A percentile compares a stretch with the other conserved stretches of the same genome.
phyloP scores from a whole-genome alignment of 805 yeast genomes.

The Teunomyces tritomae region DNA sequence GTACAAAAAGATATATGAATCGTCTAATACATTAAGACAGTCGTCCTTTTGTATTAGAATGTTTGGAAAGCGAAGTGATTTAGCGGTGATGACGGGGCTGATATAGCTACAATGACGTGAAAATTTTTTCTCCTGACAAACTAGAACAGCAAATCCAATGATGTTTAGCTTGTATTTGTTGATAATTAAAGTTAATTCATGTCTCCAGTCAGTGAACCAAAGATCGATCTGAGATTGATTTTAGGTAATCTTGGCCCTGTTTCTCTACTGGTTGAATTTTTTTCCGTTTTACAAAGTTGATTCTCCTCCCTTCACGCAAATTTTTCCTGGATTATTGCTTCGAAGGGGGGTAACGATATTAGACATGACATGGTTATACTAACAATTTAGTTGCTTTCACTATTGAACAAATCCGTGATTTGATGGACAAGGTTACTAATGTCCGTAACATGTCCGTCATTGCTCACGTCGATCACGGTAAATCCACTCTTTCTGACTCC shows the following conservation, averaged over 20 bases:
- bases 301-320: not conserved
- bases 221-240: too few species aligned
- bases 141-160: not conserved
- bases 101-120: not conserved
- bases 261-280: too few species aligned
- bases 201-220: too few species aligned
- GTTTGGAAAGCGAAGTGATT: not conserved
- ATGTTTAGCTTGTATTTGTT: not conserved
- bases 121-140: conserved; percentile 1
- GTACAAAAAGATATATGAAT: conserved; percentile 12
- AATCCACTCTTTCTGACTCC: conserved; percentile 98
- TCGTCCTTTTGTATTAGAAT: not conserved
- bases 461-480: conserved; percentile 99
- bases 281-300: not conserved
- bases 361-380: conserved; percentile 15
- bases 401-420: conserved; percentile 88
- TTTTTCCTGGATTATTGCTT: not conserved
- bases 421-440: conserved; percentile 99
- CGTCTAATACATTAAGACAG: not conserved
- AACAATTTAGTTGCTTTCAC: conserved; percentile 47
- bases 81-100: not conserved
- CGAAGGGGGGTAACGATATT: not conserved
- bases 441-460: conserved; percentile 99
- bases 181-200: not conserved
- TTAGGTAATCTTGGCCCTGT: too few species aligned